Conservation (phyloP, 805 yeast genomes). For the Schizosaccharomyces japonicus region DNA sequence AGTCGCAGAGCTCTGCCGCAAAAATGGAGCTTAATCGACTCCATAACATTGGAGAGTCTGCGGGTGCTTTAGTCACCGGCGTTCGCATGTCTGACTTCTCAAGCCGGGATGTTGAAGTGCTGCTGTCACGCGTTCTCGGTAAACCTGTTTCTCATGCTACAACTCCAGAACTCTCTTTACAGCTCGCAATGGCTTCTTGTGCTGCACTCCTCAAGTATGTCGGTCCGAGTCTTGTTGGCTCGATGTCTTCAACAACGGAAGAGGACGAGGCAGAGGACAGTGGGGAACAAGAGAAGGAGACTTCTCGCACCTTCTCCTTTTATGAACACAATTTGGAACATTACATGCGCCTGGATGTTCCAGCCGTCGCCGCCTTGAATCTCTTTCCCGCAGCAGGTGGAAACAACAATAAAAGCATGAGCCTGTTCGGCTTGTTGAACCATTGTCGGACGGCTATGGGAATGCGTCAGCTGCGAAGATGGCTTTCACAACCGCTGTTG, state of each 20-base stretch:
- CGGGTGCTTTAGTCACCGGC: neutral
- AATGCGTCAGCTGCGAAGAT: slow-evolving; percentile 60
- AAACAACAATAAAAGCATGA: slow-evolving; percentile 26
- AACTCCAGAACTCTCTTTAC: slow-evolving; percentile 19
- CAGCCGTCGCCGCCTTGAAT: slow-evolving; percentile 73
- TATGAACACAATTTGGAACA: slow-evolving; percentile 48
- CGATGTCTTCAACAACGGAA: neutral
- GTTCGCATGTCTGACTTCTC: slow-evolving; percentile 24
- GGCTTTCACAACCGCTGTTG: slow-evolving; percentile 90
- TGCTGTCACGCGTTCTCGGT: slow-evolving; percentile 44
- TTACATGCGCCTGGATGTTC: slow-evolving; percentile 72
- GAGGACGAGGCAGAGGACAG: neutral
- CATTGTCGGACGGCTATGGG: slow-evolving; percentile 83
- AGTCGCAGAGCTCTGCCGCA: neutral
- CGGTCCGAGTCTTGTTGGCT: slow-evolving; percentile 14
- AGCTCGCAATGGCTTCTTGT: slow-evolving; percentile 34
- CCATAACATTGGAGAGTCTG: neutral
- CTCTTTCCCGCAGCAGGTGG: slow-evolving; percentile 41
- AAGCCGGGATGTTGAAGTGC: slow-evolving; percentile 50
- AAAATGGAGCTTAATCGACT: neutral
- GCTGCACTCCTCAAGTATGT: slow-evolving; percentile 50
- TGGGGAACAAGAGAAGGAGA: slow-evolving; percentile 16
- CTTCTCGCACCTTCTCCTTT: slow-evolving; percentile 27
- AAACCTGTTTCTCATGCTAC: slow-evolving; percentile 15
- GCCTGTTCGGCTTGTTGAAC: slow-evolving; percentile 64